A percentile compares a stretch with the other conserved stretches of the same genome.
phyloP scores from a whole-genome alignment of 108 stramenopile species.

The Craspedostauros australis region DNA sequence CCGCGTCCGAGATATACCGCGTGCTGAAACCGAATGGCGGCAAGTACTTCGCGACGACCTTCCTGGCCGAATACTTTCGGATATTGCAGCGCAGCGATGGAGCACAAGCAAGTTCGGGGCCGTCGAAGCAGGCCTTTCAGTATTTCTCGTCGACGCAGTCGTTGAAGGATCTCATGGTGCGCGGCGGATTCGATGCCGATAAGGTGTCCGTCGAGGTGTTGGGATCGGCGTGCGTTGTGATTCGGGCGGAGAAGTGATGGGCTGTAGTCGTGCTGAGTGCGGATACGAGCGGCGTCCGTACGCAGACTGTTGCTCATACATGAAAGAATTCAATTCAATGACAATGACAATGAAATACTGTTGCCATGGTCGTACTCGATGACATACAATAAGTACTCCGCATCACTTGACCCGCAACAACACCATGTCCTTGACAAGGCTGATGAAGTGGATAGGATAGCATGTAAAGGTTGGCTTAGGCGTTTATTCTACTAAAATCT shows the following conservation, averaged over 20 bases:
- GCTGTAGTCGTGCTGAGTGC: no score
- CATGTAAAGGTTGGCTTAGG: no score
- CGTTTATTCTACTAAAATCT: no score
- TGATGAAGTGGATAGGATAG: no score
- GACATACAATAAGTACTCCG: no score
- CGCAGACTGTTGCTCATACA: no score
- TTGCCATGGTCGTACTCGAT: no score
- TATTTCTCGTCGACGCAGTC: constrained; percentile 66
- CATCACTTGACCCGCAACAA: no score
- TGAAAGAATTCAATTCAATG: no score
- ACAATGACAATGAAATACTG: no score
- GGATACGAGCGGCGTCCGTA: no score
- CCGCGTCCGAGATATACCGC: constrained; percentile 78
- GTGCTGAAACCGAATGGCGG: constrained; percentile 91
- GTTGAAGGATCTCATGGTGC: constrained; percentile 43
- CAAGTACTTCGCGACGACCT: constrained; percentile 91
- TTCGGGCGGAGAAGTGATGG: constrained; percentile 74
- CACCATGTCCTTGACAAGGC: no score
- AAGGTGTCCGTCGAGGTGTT: constrained; percentile 68
- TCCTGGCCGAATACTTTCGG: constrained; percentile 66
- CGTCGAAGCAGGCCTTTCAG: constrained; percentile 71
- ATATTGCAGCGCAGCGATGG: constrained; percentile 29
- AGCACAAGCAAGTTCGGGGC: constrained; percentile 24
- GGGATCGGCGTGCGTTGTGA: constrained; percentile 66
- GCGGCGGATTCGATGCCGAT: constrained; percentile 67